phyloP scores from a whole-genome alignment of 768 basidiomycete species.

The Psilocybe sp. region DNA sequence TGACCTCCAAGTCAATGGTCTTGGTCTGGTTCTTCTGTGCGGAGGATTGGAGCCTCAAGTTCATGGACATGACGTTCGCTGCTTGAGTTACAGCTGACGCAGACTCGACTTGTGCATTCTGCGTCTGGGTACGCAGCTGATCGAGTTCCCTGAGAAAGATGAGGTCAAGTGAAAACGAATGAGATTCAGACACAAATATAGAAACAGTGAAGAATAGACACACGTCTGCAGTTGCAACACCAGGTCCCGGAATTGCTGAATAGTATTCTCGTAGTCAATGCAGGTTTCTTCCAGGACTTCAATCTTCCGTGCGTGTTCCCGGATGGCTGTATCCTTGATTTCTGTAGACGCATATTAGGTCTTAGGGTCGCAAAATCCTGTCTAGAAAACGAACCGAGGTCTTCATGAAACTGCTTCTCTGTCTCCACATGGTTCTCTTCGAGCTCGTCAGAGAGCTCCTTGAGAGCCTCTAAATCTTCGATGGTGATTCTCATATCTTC shows the following conservation, averaged over 20 bases:
- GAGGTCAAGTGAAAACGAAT: not conserved
- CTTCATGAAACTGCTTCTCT: constrained; percentile 86
- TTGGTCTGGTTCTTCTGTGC: constrained; percentile 89
- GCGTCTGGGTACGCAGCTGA: constrained; percentile 76
- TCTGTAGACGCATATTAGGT: constrained; percentile 34
- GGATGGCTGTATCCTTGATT: constrained; percentile 64
- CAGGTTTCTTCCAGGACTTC: constrained; percentile 74
- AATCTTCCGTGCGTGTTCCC: constrained; percentile 64
- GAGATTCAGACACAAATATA: not conserved
- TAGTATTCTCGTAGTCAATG: constrained; percentile 84
- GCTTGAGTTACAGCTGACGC: constrained; percentile 83
- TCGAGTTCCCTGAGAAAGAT: constrained; percentile 74
- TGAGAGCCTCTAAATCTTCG: constrained; percentile 93
- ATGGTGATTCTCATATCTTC: constrained; percentile 97
- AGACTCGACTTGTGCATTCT: constrained; percentile 80
- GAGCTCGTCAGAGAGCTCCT: constrained; percentile 94
- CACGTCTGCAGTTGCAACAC: constrained; percentile 83
- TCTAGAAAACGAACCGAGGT: constrained; percentile 63
- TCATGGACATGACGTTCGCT: constrained; percentile 91
- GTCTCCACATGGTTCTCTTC: constrained; percentile 96
- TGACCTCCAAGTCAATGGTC: constrained; percentile 86
- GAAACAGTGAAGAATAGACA: constrained; percentile 10
- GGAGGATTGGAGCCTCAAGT: constrained; percentile 90
- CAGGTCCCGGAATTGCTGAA: constrained; percentile 89
- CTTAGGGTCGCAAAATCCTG: not conserved